A percentile compares a stretch with the other conserved stretches of the same genome.
These are phyloP conservation scores for Fusarium tjaetaba DNA, from an alignment of 2,329 filamentous ascomycete genomes.

Conservation along the genomic window DNA sequence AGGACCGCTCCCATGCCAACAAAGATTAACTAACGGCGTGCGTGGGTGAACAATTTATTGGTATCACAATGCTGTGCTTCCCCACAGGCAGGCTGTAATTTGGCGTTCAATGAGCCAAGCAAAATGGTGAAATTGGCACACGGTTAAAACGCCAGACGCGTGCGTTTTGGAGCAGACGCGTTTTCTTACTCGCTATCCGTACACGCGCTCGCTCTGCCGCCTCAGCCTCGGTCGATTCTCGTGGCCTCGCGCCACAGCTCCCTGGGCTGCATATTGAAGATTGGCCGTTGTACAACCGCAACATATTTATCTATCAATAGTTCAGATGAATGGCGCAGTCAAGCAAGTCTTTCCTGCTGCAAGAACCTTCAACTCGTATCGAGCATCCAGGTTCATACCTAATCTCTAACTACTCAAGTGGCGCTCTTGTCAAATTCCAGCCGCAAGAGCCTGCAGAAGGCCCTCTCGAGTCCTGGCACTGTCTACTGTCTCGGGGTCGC, in stretches of 20 bases:
- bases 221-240: slow-evolving; percentile 23
- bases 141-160: slow-evolving; percentile 16
- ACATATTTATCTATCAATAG: slow-evolving; percentile 16
- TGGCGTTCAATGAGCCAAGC: slow-evolving; percentile 18
- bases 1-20: slow-evolving; percentile 18
- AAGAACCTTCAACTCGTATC: background rate
- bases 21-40: slow-evolving; percentile 13
- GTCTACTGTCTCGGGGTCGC: slow-evolving; percentile 36
- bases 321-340: slow-evolving; percentile 3
- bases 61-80: slow-evolving; percentile 13
- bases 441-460: slow-evolving; percentile 6
- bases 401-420: slow-evolving; percentile 17
- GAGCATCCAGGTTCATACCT: background rate
- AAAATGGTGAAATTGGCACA: slow-evolving; percentile 17
- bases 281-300: background rate
- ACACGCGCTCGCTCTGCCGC: slow-evolving; percentile 19
- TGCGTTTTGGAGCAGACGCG: slow-evolving; percentile 17
- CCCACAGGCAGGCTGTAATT: slow-evolving; percentile 2
- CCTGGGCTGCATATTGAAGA: background rate
- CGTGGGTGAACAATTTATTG: slow-evolving; percentile 16
- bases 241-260: slow-evolving; percentile 29
- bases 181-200: slow-evolving; percentile 5
- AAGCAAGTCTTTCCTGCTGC: background rate
- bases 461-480: slow-evolving; percentile 25
- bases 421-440: slow-evolving; percentile 27